Conservation (phyloP, 352 stramenopile genomes). For the Pythium guiyangense region DNA sequence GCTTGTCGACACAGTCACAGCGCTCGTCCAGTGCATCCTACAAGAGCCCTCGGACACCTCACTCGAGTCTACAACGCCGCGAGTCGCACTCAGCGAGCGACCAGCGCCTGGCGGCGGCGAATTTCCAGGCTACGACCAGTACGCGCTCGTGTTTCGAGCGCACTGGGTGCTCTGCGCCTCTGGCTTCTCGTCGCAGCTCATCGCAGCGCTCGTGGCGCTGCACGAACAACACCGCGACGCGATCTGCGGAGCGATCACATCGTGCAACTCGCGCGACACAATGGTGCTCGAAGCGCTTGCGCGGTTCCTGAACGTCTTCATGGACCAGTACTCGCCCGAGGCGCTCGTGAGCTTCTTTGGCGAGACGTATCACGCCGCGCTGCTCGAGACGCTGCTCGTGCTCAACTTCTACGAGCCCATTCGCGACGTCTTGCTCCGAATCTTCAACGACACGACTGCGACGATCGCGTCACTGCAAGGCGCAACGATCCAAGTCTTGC, state of each 20-base stretch:
- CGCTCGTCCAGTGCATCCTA: conserved; percentile 42
- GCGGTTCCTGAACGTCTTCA: conserved; percentile 55
- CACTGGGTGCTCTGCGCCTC: conserved; percentile 65
- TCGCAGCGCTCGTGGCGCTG: conserved; percentile 51
- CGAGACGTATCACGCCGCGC: conserved; percentile 23
- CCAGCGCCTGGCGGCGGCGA: conserved; percentile 15
- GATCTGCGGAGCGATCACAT: conserved; percentile 30
- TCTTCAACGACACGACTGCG: conserved; percentile 44
- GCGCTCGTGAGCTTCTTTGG: conserved; percentile 48
- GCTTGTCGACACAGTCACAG: conserved; percentile 22
- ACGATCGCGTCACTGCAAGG: conserved; percentile 12
- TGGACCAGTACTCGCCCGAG: conserved; percentile 66
- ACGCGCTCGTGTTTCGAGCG: conserved; percentile 49
- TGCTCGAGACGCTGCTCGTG: conserved; percentile 53
- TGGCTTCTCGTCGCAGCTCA: conserved; percentile 52
- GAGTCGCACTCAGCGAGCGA: conserved; percentile 12
- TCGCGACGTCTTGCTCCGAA: conserved; percentile 48
- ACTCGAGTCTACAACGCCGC: too few relatives aligned
- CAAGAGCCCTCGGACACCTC: conserved; percentile 21
- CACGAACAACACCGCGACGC: conserved; percentile 19
- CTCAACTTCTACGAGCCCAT: conserved; percentile 66
- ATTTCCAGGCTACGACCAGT: conserved; percentile 53
- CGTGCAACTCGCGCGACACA: conserved; percentile 45
- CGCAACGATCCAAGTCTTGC: conserved; percentile 33
- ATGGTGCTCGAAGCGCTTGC: conserved; percentile 66